phyloP scores from a whole-genome alignment of 1,284 basidiomycete species.

The Trametes versicolor region DNA sequence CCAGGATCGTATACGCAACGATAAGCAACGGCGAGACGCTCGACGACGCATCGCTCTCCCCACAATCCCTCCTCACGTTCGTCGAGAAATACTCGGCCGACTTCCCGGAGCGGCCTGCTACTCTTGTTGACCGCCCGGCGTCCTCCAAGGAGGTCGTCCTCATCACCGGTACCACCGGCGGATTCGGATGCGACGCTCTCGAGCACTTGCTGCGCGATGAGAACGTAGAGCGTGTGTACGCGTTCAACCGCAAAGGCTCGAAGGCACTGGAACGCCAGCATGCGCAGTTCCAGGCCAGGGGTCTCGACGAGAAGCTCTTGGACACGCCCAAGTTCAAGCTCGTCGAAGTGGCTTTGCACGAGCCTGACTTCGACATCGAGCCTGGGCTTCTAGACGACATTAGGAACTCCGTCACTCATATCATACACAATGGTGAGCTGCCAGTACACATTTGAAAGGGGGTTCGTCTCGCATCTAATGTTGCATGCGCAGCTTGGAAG shows the following conservation, averaged over 20 bases:
- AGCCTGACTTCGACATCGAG: conserved; percentile 43
- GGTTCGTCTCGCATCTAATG: neutral
- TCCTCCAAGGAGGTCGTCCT: conserved; percentile 37
- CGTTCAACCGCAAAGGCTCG: conserved; percentile 35
- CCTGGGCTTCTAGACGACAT: conserved; percentile 41
- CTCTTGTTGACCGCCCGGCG: conserved; percentile 13
- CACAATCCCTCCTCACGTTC: conserved; percentile 22
- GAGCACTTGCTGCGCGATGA: conserved; percentile 33
- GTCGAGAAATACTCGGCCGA: conserved; percentile 31
- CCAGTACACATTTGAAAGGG: too few relatives aligned
- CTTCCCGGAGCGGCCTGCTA: conserved; percentile 28
- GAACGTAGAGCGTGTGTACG: conserved; percentile 38
- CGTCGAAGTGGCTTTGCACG: conserved; percentile 46
- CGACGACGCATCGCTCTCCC: conserved; percentile 32
- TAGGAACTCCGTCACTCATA: conserved; percentile 34
- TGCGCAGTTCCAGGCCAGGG: conserved; percentile 43
- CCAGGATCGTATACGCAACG: conserved; percentile 34
- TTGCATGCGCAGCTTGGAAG: conserved; percentile 42
- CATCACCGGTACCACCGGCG: conserved; percentile 42
- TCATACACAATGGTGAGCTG: conserved; percentile 46
- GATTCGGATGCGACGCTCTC: conserved; percentile 39
- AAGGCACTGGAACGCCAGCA: conserved; percentile 42
- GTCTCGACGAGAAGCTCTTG: conserved; percentile 42
- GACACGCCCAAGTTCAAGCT: conserved; percentile 44
- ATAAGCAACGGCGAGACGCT: conserved; percentile 33